A percentile compares a stretch with the other conserved stretches of the same genome.
Evolutionary conservation across 2,329 filamentous ascomycete genomes (phyloP).

Genomic region (Penicillium digitatum): DNA sequence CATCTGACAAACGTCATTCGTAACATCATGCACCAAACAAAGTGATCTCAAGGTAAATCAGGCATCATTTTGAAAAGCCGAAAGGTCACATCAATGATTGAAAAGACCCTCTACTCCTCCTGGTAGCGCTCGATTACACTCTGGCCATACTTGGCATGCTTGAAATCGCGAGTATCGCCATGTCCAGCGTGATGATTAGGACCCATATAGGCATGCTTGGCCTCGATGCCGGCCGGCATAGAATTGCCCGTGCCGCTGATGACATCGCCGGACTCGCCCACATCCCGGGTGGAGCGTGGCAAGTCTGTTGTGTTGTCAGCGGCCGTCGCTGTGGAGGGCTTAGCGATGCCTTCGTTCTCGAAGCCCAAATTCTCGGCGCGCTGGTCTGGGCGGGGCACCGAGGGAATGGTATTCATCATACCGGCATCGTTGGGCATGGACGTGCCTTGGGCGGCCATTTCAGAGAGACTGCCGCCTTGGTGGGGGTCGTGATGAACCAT

Average conservation of each 20-base stretch:
- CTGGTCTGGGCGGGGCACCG: slow-evolving; percentile 49
- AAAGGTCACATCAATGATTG: not conserved
- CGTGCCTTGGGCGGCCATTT: slow-evolving; percentile 41
- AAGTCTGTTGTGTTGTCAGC: slow-evolving; percentile 50
- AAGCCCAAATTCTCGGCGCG: slow-evolving; percentile 30
- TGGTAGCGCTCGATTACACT: slow-evolving; percentile 37
- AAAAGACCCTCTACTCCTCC: not conserved
- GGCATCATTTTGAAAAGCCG: not conserved
- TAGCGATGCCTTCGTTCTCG: slow-evolving; percentile 37
- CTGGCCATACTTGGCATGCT: slow-evolving; percentile 38
- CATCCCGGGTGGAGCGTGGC: slow-evolving; percentile 38
- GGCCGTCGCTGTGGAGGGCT: slow-evolving; percentile 38
- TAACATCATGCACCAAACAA: slow-evolving; percentile 2
- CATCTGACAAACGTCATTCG: not conserved
- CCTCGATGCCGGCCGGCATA: slow-evolving; percentile 37
- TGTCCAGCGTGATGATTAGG: slow-evolving; percentile 36
- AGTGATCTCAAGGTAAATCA: not conserved
- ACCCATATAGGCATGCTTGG: slow-evolving; percentile 31
- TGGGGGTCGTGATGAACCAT: slow-evolving; percentile 27
- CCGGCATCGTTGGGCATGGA: slow-evolving; percentile 47
- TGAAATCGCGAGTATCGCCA: slow-evolving; percentile 37
- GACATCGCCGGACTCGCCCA: slow-evolving; percentile 36
- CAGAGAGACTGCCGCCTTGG: slow-evolving; percentile 38
- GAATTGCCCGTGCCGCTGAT: slow-evolving; percentile 42
- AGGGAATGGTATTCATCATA: slow-evolving; percentile 44